Conservation (phyloP, 2,329 filamentous ascomycete species). For the Coleophoma crateriformis region DNA sequence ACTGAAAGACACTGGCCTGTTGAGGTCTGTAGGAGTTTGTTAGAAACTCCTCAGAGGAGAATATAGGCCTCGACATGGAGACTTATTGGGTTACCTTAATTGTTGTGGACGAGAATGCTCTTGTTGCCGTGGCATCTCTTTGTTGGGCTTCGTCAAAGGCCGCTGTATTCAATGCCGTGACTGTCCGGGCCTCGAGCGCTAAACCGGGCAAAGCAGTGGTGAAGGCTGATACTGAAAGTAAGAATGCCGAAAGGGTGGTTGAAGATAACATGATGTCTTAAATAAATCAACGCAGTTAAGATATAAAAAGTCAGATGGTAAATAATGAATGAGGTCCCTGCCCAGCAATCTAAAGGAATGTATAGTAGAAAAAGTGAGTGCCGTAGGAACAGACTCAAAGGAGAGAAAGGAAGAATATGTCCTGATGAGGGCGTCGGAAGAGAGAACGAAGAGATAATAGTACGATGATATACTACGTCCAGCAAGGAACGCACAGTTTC, state of each 20-base stretch:
- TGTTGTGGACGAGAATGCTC: slow-evolving; percentile 31
- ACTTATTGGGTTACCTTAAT: slow-evolving; percentile 30
- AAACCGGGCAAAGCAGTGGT: slow-evolving; percentile 16
- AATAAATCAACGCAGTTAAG: too few relatives aligned
- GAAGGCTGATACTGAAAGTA: slow-evolving; percentile 13
- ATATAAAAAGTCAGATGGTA: too few relatives aligned
- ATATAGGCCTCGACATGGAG: slow-evolving; percentile 3
- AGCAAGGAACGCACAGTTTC: too few relatives aligned
- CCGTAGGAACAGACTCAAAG: too few relatives aligned
- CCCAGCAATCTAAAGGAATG: too few relatives aligned
- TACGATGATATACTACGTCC: too few relatives aligned
- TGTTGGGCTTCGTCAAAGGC: slow-evolving; percentile 37
- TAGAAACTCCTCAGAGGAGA: neutral
- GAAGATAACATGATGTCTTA: too few relatives aligned
- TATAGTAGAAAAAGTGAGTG: too few relatives aligned
- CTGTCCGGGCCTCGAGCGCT: slow-evolving; percentile 18
- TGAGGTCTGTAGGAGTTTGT: slow-evolving; percentile 26
- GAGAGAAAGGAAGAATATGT: too few relatives aligned
- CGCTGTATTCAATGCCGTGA: slow-evolving; percentile 30
- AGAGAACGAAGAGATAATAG: too few relatives aligned
- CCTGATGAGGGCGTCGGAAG: too few relatives aligned
- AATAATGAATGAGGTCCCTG: too few relatives aligned
- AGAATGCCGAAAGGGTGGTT: slow-evolving; percentile 9
- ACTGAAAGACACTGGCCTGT: slow-evolving; percentile 36
- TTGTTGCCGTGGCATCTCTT: slow-evolving; percentile 34